Evolutionary conservation across 1,284 basidiomycete genomes (phyloP).

Genomic region (Microbotryum violaceum): DNA sequence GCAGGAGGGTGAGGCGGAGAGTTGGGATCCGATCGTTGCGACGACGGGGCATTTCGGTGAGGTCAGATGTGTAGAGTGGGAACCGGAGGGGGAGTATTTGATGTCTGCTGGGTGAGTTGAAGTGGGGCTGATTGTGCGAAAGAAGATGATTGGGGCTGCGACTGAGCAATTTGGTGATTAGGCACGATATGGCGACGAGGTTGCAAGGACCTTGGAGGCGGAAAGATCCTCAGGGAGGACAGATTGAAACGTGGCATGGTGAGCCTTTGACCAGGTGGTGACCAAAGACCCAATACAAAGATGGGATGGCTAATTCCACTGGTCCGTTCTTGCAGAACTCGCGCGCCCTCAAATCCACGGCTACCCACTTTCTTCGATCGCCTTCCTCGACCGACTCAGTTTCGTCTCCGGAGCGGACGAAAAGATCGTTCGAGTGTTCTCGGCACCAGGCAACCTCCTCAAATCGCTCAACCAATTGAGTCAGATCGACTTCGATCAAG

Average conservation of each 20-base stretch:
- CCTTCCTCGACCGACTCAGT: conserved; percentile 63
- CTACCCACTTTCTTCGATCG: conserved; percentile 76
- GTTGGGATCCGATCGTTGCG: conserved; percentile 68
- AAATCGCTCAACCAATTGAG: too few species aligned
- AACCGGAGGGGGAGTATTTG: conserved; percentile 70
- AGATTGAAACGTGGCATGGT: conserved; percentile 59
- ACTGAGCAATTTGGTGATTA: conserved; percentile 37
- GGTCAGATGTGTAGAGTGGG: conserved; percentile 75
- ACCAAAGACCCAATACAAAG: background rate
- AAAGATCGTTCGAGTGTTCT: conserved; percentile 83
- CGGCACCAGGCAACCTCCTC: conserved; percentile 46
- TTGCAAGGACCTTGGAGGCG: conserved; percentile 57
- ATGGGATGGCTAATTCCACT: too few species aligned
- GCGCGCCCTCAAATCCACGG: conserved; percentile 88
- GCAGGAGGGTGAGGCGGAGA: conserved; percentile 41
- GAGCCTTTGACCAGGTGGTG: background rate
- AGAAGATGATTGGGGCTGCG: background rate
- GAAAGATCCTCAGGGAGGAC: conserved; percentile 13
- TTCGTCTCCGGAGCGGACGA: conserved; percentile 86
- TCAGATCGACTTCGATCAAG: background rate
- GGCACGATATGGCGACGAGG: conserved; percentile 79
- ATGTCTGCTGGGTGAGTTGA: conserved; percentile 64
- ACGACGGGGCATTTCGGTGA: conserved; percentile 70
- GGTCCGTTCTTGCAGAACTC: conserved; percentile 46
- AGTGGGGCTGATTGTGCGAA: background rate